Base-by-base conservation (phyloP, 2,329 filamentous ascomycete species). In the Neurospora sp. region DNA sequence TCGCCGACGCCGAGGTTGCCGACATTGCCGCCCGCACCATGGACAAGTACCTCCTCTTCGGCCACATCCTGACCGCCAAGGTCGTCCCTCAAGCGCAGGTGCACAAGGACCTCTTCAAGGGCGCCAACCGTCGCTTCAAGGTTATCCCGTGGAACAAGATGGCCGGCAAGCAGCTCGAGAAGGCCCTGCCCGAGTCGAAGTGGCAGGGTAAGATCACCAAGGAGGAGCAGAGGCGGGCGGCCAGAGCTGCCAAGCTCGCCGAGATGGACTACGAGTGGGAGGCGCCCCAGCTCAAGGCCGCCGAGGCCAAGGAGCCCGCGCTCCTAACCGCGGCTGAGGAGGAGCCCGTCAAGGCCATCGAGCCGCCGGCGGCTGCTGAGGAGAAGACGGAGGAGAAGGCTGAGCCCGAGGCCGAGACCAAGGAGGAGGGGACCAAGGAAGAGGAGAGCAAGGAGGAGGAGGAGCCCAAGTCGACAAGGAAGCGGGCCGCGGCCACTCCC, bases 1-100 rank as follows among this genome's bases (percentile, higher is more conserved):
- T 99, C 77, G 83, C 85, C 40, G 90, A 93, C 70, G 92, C 93
- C 67, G 82, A 81, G 73, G 87, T 86, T n/a, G 95, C 96, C 46
- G 91, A 93, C 76, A 93, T 98, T 75, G 95, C 97, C 38, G 91
- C 93, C 67, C 92, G 93, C 82, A 97, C 96, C 28, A 99, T 99
- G 96, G 89, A 97, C 84, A 96, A 94, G 82, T 99, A 99, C 81
- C 88, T 98, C 46, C 86, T 99, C 78, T 98, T 97, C 79, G 93
- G 93, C 6, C 95, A 97, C 79, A 91, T 98, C 72, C 85, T 99
- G 75, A 95, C 96, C 81, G 95, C 94, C 81, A 92, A 93, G 78
- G 83, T 89, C 33, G 87, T 97, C 4, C 88, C 92, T 4, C 83
- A 88, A 70, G 92, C 92, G 72, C 89, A 94, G 78, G 84, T 97